Conservation (phyloP, 2,329 filamentous ascomycete species). For the Proliferodiscus dingleyae region DNA sequence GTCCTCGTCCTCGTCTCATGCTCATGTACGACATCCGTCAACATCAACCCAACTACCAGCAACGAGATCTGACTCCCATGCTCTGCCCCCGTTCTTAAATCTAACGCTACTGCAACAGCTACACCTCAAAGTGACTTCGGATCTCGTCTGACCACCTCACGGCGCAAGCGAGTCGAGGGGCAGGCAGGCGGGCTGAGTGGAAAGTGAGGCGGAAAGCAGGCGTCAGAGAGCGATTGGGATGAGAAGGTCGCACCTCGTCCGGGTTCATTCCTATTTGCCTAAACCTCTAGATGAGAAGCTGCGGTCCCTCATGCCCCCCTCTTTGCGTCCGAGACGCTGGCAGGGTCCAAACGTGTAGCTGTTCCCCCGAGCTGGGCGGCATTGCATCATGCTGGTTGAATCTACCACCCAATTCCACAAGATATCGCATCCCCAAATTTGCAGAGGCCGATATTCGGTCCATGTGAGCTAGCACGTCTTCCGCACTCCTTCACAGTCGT, state of each 20-base stretch:
- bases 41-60: no score
- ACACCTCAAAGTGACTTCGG: not conserved
- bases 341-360: not conserved
- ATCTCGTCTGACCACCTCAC: no score
- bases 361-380: not conserved
- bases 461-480: not conserved
- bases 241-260: not conserved
- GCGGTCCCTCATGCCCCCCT: not conserved
- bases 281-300: not conserved
- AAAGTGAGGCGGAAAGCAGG: not conserved
- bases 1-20: no score
- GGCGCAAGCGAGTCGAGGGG: no score
- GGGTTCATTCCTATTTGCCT: conserved; percentile 2
- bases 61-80: no score
- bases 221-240: not conserved
- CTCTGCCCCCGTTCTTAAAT: no score
- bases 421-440: not conserved
- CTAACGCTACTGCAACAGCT: not conserved
- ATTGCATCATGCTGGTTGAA: not conserved
- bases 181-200: no score
- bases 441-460: not conserved
- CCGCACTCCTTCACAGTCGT: not conserved
- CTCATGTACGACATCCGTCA: no score
- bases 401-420: no score
- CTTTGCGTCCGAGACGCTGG: not conserved